Evolutionary conservation across 306 rosid species (phyloP).

Genomic region (Lathyrus sativus): DNA sequence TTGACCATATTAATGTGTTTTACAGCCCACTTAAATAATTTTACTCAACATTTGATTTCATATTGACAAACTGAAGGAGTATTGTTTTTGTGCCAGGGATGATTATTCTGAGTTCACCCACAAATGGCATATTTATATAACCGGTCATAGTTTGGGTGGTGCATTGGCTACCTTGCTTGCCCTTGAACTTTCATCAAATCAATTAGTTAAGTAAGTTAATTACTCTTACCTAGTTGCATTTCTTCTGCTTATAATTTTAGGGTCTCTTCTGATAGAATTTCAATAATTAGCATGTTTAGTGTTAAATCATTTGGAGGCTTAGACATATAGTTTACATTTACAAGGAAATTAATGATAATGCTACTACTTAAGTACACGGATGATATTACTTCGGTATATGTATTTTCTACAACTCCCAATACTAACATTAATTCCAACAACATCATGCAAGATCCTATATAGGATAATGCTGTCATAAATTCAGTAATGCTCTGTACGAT

Average conservation of each 20-base stretch:
- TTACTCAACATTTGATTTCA: constrained; percentile 25
- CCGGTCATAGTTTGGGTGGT: constrained; percentile 99
- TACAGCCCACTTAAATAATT: constrained; percentile 15
- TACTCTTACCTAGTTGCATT: constrained; percentile 29
- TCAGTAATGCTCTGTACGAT: neutral
- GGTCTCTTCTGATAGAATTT: neutral
- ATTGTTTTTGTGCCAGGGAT: constrained; percentile 57
- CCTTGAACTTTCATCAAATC: constrained; percentile 90
- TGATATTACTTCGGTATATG: neutral
- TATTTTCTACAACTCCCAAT: neutral
- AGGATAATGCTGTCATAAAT: neutral
- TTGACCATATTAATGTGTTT: constrained; percentile 13
- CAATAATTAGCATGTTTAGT: neutral
- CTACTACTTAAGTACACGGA: neutral
- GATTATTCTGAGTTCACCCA: constrained; percentile 56
- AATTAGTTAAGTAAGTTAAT: constrained; percentile 74
- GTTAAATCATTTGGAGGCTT: too few relatives aligned
- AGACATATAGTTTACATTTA: neutral
- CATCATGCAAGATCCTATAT: constrained; percentile 3
- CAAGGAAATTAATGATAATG: neutral
- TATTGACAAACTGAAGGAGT: constrained; percentile 15
- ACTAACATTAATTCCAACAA: neutral
- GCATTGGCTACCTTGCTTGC: constrained; percentile 95
- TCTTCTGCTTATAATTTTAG: constrained; percentile 26
- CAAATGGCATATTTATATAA: constrained; percentile 85